Base-by-base conservation (phyloP, 2,329 filamentous ascomycete genomes). In the Penicillium sp. region DNA sequence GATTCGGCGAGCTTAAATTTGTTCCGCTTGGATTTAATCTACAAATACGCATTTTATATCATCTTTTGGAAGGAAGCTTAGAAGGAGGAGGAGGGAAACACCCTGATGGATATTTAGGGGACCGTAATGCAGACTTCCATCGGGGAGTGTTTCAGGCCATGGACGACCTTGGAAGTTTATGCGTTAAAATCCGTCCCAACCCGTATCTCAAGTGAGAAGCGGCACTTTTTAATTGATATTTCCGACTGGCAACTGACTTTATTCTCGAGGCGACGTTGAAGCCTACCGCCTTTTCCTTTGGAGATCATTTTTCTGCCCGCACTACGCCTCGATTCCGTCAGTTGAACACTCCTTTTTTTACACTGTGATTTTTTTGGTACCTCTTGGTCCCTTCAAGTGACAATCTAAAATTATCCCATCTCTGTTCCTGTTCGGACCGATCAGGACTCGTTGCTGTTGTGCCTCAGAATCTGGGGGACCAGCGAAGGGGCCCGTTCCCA, bases 401-500 rank as follows among this genome's bases (percentile, higher is more conserved):
- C 20, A 5, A 20, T 13, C 35, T 3, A 20, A 36, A 38, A 38
- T 20, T 38, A 2, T 11, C 4, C 7, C 5, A 2, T 13, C 5
- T 5, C n/a, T 9, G 10, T 14, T 39, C 11, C 25, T 33, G 42
- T 51, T 42, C 14, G 48, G 28, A 16, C 27, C 25, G 35, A 20
- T 22, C 35, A 40, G n/a, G 27, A 25, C 22, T 47, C 25, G 30
- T 48, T 44, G 45, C 43, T 41, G 44, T 31, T 51, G 46, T 56
- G 50, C 46, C 35, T 44, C 22, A 50, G 38, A 41, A 51, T 44
- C 53, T 53, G 55, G 55, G 57, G 50, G 51, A 60, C 49, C 35
- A 41, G 27, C 52, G 18, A 58, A 51, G 54, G 53, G 43, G 47
- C 46, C 59, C 59, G 60, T 59, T 62, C 58, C 58, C 61, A 63